Conservation (phyloP, 1,139 yeast genomes). For the Kodamaea arcana region DNA sequence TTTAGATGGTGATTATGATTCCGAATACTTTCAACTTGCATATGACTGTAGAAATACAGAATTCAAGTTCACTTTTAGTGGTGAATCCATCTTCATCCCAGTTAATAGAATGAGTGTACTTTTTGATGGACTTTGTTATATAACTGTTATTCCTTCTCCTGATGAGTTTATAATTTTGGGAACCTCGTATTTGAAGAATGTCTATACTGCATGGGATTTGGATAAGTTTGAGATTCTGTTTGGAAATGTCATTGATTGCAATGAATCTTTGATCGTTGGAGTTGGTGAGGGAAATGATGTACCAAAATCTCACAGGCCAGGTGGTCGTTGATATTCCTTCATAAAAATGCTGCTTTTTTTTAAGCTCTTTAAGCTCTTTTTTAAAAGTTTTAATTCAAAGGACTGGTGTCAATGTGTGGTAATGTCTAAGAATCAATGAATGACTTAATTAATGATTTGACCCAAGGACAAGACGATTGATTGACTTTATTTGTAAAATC, state of each 20-base stretch:
- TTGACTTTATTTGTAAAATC: too few species aligned
- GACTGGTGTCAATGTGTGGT: too few species aligned
- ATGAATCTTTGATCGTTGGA: neutral
- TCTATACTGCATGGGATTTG: slow-evolving; percentile 6
- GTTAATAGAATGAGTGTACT: slow-evolving; percentile 1
- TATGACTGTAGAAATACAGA: slow-evolving; percentile 2
- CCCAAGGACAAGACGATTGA: too few species aligned
- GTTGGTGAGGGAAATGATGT: slow-evolving; percentile 2
- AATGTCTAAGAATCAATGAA: too few species aligned
- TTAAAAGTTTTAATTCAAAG: too few species aligned
- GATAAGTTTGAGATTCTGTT: slow-evolving; percentile 6
- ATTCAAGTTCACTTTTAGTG: slow-evolving; percentile 4
- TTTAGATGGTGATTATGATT: neutral
- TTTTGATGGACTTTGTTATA: slow-evolving; percentile 1
- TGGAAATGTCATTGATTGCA: slow-evolving; percentile 4
- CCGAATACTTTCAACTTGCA: neutral
- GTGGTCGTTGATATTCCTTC: too few species aligned
- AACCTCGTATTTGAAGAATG: slow-evolving; percentile 2
- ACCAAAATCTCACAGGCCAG: slow-evolving; percentile 1
- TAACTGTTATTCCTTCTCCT: slow-evolving; percentile 1
- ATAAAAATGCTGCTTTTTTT: too few species aligned
- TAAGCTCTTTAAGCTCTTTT: too few species aligned
- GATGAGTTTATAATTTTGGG: slow-evolving; percentile 5
- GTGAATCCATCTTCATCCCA: neutral
- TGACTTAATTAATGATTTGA: too few species aligned